phyloP scores from a whole-genome alignment of 305 asterid genomes.

The Solanum hybrid region DNA sequence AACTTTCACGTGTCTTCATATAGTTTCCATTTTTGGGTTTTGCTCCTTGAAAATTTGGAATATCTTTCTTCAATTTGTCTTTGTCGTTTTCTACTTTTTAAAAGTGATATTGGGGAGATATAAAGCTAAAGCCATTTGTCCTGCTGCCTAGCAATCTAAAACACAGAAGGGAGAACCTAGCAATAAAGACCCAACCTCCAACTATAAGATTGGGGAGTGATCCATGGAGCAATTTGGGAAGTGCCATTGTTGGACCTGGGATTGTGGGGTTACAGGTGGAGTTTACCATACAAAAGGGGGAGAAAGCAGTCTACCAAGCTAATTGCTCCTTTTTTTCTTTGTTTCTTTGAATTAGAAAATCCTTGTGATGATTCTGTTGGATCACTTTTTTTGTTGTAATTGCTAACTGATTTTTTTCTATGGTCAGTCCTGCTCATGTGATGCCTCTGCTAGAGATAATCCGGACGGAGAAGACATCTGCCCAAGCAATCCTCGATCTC shows the following conservation, averaged over 20 bases:
- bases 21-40: not conserved
- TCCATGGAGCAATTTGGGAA: not conserved
- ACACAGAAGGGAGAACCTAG: not conserved
- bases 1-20: not conserved
- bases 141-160: not conserved
- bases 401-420: conserved; percentile 7
- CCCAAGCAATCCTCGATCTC: conserved; percentile 83
- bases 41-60: not conserved
- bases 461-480: conserved; percentile 76
- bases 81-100: not conserved
- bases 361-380: not conserved
- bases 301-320: not conserved
- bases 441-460: conserved; percentile 96
- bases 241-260: not conserved
- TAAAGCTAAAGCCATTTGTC: not conserved
- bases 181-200: not conserved
- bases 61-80: not conserved
- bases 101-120: not conserved
- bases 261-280: not conserved
- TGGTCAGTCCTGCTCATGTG: conserved; percentile 90
- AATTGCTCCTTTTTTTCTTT: not conserved
- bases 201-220: not conserved
- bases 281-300: not conserved
- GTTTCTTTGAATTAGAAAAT: not conserved
- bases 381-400: not conserved